Base-by-base conservation (phyloP, 2,329 filamentous ascomycete species). In the Aspergillus versicolor region DNA sequence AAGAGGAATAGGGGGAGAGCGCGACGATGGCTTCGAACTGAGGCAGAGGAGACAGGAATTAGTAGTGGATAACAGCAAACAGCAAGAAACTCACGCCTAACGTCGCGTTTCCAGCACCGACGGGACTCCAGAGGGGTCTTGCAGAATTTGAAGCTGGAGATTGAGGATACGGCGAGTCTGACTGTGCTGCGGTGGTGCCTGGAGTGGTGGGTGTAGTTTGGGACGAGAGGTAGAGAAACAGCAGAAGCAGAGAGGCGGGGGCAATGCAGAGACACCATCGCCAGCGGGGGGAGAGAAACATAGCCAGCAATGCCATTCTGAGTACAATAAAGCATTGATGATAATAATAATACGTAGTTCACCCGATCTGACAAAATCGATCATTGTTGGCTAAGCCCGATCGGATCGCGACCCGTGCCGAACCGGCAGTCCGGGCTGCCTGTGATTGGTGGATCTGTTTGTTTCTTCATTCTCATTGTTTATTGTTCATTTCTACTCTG, bases 1-100 rank as follows among this genome's bases (percentile, higher is more conserved):
- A 76, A 59, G 67, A 72, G 2, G 70, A 68, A 12, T 65, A 61
- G 34, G 56, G 59, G 12, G 73, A 73, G 5, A 75, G 62, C 9
- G 67, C 67, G 22, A 75, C 53, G 45, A 75, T 65, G 54, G 69
- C 58, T 54, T 70, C 49, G 27, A 67, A 67, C 65, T 64, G 27
- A 4, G 2, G 7, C 13, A 3, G 6, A 6, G 17, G 21, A 21
- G 3, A 4, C 5, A 15, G 9, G 8, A 27, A 32, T 27, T 8
- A 45, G 30, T 9, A 12, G 38, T 15, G 30, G n/a, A 21, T 6
- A 15, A 15, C 13, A 2, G 4, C 30, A 9, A 24, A 38, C 17
- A 22, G 21, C 11, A 13, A n/a, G 24, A 24, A 11, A 32, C 49
- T 41, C 21, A 60, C 58, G 1, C 58, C 58, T 19, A 60, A 30